These are phyloP conservation scores for Colletotrichum magnum DNA, from an alignment of 2,329 filamentous ascomycete species.

Conservation along the genomic window DNA sequence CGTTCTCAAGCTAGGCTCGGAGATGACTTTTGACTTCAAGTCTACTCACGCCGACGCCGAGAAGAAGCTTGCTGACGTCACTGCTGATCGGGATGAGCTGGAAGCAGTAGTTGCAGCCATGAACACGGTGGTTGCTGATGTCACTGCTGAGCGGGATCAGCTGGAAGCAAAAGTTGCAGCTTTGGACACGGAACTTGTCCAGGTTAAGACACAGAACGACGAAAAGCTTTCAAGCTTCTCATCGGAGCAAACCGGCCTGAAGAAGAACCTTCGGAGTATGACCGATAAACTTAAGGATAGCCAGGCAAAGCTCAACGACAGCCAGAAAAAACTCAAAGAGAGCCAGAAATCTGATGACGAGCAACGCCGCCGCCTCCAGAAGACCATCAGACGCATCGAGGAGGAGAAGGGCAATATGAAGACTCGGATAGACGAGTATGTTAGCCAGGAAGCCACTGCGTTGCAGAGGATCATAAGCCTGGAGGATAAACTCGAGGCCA, in stretches of 20 bases:
- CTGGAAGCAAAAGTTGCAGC: not conserved
- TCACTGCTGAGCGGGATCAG: constrained; percentile 3
- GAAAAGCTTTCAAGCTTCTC: too few species aligned
- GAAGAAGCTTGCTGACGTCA: constrained; percentile 6
- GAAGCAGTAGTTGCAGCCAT: too few species aligned
- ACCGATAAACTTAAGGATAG: not conserved
- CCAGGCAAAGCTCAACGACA: not conserved
- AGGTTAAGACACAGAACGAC: too few species aligned
- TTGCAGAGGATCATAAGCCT: too few species aligned
- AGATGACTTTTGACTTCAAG: constrained; percentile 20
- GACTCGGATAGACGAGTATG: too few species aligned
- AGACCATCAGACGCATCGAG: too few species aligned
- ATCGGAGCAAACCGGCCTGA: not conserved
- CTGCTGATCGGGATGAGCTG: constrained; percentile 4
- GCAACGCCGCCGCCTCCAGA: too few species aligned
- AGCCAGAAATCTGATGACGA: constrained; percentile 1
- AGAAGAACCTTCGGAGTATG: not conserved
- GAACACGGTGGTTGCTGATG: not conserved
- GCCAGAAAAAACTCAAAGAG: not conserved
- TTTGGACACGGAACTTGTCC: too few species aligned
- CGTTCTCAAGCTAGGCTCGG: constrained; percentile 6
- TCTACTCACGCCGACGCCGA: constrained; percentile 6
- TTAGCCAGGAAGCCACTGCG: too few species aligned
- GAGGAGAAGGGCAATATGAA: too few species aligned
- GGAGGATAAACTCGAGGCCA: too few species aligned